Conservation (phyloP, 495 filamentous ascomycete genomes). For the Bombardia bombarda region DNA sequence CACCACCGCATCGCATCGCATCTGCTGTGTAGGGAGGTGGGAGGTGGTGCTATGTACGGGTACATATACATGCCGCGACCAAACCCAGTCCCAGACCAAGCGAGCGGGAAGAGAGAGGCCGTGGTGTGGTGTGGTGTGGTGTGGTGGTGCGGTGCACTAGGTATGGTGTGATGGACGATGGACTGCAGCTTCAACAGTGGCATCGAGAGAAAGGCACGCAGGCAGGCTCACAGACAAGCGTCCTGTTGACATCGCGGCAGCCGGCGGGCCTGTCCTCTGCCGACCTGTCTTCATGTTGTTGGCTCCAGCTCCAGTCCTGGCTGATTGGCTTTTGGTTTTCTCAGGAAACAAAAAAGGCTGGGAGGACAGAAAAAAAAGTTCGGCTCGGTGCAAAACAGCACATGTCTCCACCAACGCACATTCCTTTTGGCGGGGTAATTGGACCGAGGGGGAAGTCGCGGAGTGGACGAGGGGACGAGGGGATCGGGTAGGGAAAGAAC, state of each 20-base stretch:
- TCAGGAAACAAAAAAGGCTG: too few relatives aligned
- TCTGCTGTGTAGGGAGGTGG: too few relatives aligned
- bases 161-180: not conserved
- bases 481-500: not conserved
- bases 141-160: not conserved
- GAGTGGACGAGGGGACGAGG: not conserved
- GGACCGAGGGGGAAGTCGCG: not conserved
- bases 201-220: not conserved
- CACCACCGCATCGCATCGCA: not conserved
- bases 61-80: not conserved
- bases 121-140: too few relatives aligned
- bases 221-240: too few relatives aligned
- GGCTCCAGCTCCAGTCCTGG: too few relatives aligned
- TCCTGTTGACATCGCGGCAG: too few relatives aligned
- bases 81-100: not conserved
- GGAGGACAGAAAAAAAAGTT: too few relatives aligned
- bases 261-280: too few relatives aligned
- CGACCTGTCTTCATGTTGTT: too few relatives aligned
- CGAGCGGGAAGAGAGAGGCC: slow-evolving; percentile 1
- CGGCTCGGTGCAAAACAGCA: too few relatives aligned
- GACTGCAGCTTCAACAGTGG: not conserved
- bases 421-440: not conserved
- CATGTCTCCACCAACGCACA: too few relatives aligned
- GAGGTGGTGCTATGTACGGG: not conserved
- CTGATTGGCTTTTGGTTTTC: too few relatives aligned